A percentile compares a stretch with the other conserved stretches of the same genome.
These are phyloP conservation scores for Salvia sclarea DNA, from an alignment of 305 asterid species.

Conservation along the genomic window DNA sequence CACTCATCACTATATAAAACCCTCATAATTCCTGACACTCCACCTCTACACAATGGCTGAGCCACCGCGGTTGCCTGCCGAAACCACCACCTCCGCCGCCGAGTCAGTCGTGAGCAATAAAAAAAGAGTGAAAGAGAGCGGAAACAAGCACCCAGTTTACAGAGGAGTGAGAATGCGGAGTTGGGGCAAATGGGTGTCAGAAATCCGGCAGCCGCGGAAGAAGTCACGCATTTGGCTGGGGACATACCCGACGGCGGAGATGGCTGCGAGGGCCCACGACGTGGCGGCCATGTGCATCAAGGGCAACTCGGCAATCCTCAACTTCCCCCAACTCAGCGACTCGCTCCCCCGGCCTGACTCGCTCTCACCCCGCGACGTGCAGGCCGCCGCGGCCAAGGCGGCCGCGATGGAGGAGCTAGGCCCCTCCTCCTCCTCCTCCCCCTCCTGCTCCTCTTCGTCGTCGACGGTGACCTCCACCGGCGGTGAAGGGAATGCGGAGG, in stretches of 20 bases:
- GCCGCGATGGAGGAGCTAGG: conserved; percentile 67
- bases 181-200: conserved; percentile 85
- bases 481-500: conserved; percentile 35
- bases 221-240: conserved; percentile 74
- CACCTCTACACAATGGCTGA: conserved; percentile 27
- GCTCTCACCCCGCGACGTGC: conserved; percentile 60
- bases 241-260: conserved; percentile 67
- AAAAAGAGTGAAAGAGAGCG: too few species aligned
- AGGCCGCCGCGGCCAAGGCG: conserved; percentile 73
- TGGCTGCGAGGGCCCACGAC: conserved; percentile 87
- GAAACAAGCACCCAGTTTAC: conserved; percentile 53
- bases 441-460: conserved; percentile 17
- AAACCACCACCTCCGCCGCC: conserved; percentile 12
- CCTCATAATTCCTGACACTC: conserved; percentile 21
- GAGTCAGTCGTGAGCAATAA: not conserved
- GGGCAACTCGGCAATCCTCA: conserved; percentile 56
- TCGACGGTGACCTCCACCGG: conserved; percentile 5
- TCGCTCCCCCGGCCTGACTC: conserved; percentile 66
- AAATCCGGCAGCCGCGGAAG: conserved; percentile 70
- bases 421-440: conserved; percentile 10
- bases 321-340: conserved; percentile 55
- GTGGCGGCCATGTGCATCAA: conserved; percentile 65
- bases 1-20: conserved; percentile 22
- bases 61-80: conserved; percentile 36
- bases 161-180: conserved; percentile 73